A percentile compares a stretch with the other conserved stretches of the same genome.
phyloP scores from a whole-genome alignment of 192 early-diverging fungal species.

The Globomyces pollinis-pini region DNA sequence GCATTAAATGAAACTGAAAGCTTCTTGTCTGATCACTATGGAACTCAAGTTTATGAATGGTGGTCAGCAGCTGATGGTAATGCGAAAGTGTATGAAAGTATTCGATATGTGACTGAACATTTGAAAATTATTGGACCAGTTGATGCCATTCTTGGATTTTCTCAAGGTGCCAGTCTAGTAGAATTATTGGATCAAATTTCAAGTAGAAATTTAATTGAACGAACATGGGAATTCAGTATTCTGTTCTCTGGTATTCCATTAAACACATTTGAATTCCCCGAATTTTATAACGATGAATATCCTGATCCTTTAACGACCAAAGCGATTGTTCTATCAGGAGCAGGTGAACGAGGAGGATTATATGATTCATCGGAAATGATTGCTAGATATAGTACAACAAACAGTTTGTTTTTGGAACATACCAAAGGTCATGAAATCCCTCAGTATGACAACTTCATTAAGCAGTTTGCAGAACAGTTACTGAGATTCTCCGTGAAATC shows the following conservation, averaged over 20 bases:
- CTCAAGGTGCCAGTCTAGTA: neutral
- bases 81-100: neutral
- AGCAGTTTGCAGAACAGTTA: neutral
- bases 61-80: neutral
- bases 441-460: neutral
- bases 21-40: neutral
- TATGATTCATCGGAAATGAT: neutral
- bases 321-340: neutral
- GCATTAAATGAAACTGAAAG: constrained; percentile 17
- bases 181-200: neutral
- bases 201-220: neutral
- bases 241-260: neutral
- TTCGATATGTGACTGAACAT: neutral
- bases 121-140: neutral
- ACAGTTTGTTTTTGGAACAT: neutral
- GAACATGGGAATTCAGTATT: neutral
- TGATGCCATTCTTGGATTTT: neutral
- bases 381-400: neutral
- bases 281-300: too few species aligned
- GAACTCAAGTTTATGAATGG: neutral
- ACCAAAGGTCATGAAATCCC: neutral
- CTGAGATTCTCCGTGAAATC: too few species aligned
- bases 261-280: too few species aligned
- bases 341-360: neutral
- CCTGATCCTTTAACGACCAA: neutral